Evolutionary conservation across 176 grass and related monocot species (phyloP).

Genomic region (Oryza rufipogon): DNA sequence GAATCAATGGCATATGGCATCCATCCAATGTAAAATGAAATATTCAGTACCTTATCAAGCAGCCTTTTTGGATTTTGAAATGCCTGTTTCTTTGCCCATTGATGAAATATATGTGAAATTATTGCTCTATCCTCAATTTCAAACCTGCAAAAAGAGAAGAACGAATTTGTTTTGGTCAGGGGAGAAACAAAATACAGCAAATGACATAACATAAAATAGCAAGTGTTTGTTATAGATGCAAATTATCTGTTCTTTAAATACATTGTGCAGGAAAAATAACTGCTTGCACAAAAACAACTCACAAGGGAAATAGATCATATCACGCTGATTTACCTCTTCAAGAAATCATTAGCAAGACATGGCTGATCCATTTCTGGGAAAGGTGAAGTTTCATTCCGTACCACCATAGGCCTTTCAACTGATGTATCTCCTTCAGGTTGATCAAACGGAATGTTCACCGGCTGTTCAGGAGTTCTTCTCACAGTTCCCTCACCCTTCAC

Average conservation of each 20-base stretch:
- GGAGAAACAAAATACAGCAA: neutral
- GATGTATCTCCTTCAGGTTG: constrained; percentile 34
- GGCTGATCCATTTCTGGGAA: constrained; percentile 52
- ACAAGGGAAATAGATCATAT: constrained; percentile 23
- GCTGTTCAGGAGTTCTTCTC: constrained; percentile 18
- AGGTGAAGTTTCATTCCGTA: constrained; percentile 41
- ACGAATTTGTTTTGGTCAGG: constrained; percentile 9
- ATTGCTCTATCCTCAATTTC: constrained; percentile 72
- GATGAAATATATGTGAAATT: constrained; percentile 79
- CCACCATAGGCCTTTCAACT: constrained; percentile 30
- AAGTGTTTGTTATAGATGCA: neutral
- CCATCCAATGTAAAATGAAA: constrained; percentile 10
- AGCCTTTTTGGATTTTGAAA: constrained; percentile 81
- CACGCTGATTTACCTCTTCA: constrained; percentile 69
- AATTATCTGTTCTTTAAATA: constrained; percentile 12
- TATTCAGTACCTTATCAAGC: constrained; percentile 60
- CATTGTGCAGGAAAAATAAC: constrained; percentile 14
- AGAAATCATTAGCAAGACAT: constrained; percentile 76
- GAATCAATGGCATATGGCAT: neutral
- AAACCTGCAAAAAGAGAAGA: constrained; percentile 47
- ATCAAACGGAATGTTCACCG: constrained; percentile 32
- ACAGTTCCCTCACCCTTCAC: constrained; percentile 38
- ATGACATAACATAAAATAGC: constrained; percentile 3
- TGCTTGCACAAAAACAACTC: constrained; percentile 4
- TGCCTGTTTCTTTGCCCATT: constrained; percentile 75